Evolutionary conservation across 139 green algal genomes (phyloP).

Genomic region (Yamagishiella unicocca): DNA sequence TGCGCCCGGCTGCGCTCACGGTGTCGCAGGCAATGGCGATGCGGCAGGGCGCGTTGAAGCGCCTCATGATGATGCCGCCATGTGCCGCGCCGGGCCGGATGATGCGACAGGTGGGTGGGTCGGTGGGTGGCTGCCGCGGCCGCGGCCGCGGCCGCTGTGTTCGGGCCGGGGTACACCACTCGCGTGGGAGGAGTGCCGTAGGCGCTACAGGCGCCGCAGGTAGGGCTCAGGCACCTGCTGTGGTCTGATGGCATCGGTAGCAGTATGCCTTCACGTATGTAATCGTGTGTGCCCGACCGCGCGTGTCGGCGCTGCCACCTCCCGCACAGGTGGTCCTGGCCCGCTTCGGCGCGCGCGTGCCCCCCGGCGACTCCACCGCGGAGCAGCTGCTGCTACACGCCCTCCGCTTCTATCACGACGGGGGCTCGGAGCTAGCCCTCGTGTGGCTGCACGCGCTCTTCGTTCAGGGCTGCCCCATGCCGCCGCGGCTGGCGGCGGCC

Average conservation of each 20-base stretch:
- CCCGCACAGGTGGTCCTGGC: conserved; percentile 58
- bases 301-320: no score
- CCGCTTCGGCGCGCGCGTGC: conserved; percentile 52
- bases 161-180: no score
- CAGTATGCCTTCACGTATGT: no score
- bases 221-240: no score
- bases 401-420: conserved; percentile 50
- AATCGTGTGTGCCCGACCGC: no score
- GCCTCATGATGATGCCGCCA: conserved; percentile 61
- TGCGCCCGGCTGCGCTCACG: conserved; percentile 47
- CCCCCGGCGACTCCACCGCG: conserved; percentile 29
- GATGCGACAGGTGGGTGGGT: conserved; percentile 37
- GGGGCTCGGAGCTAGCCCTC: conserved; percentile 58
- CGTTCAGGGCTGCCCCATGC: conserved; percentile 12
- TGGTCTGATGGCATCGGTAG: no score
- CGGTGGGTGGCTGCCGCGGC: background rate
- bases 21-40: conserved; percentile 48
- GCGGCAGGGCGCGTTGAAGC: conserved; percentile 62
- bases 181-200: no score
- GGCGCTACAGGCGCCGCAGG: no score
- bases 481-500: background rate
- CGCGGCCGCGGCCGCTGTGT: no score
- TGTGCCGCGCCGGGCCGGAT: conserved; percentile 13
- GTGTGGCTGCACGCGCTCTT: conserved; percentile 67
- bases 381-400: conserved; percentile 61